Percentiles rank a stretch among this genome's conserved stretches.
These are phyloP conservation scores for Alternaria solani DNA, from an alignment of 2,329 filamentous ascomycete species.

Conservation along the genomic window DNA sequence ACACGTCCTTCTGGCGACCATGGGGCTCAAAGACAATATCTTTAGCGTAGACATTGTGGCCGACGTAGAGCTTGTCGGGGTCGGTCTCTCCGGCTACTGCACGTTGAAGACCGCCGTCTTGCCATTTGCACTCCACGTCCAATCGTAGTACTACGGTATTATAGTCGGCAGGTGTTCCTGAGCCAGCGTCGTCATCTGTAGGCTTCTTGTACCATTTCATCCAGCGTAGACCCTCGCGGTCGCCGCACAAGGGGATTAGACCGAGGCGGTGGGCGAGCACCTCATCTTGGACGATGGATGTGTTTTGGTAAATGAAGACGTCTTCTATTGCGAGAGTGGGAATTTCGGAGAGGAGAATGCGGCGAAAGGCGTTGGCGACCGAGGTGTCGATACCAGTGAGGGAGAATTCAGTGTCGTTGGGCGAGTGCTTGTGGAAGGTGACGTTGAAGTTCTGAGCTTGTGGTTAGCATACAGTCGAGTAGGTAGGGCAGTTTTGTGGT, in stretches of 20 bases:
- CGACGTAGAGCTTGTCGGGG: constrained; percentile 82
- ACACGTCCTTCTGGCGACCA: constrained; percentile 61
- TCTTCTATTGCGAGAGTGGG: constrained; percentile 93
- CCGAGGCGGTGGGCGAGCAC: constrained; percentile 90
- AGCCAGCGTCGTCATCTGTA: constrained; percentile 56
- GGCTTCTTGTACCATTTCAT: constrained; percentile 84
- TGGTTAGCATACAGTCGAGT: background rate
- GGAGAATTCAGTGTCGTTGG: constrained; percentile 83
- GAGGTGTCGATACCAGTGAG: constrained; percentile 90
- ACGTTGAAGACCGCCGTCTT: constrained; percentile 63
- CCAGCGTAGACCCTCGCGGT: constrained; percentile 78
- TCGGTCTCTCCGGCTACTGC: constrained; percentile 78
- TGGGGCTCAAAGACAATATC: constrained; percentile 76
- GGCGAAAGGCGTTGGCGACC: constrained; percentile 95
- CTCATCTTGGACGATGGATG: constrained; percentile 96
- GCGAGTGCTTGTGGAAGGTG: constrained; percentile 83
- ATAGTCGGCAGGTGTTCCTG: constrained; percentile 69
- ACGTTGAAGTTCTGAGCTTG: constrained; percentile 69
- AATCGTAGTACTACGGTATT: constrained; percentile 87
- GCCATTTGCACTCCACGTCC: constrained; percentile 80
- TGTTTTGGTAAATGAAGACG: constrained; percentile 95
- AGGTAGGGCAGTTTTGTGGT: background rate
- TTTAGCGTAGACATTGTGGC: constrained; percentile 70
- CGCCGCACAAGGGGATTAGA: constrained; percentile 86
- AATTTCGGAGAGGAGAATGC: constrained; percentile 93